These are phyloP conservation scores for Candolleomyces eurysporus DNA, from an alignment of 768 basidiomycete species.

Conservation along the genomic window DNA sequence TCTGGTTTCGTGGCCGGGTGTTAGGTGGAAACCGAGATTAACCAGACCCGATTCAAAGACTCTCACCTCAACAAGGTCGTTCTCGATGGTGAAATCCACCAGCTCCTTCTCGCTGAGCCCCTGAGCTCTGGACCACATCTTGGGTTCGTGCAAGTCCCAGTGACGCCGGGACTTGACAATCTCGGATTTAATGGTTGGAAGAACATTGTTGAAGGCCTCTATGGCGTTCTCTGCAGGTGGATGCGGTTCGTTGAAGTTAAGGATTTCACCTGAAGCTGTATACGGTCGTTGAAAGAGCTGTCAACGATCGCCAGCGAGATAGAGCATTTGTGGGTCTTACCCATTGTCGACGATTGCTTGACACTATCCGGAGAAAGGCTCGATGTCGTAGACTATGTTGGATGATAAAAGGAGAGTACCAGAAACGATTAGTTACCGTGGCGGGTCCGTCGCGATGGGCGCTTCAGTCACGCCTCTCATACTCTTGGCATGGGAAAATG, in stretches of 20 bases:
- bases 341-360: too few relatives aligned
- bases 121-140: conserved; percentile 65
- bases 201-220: conserved; percentile 60
- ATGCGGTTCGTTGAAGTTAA: conserved; percentile 60
- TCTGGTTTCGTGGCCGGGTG: conserved; percentile 19
- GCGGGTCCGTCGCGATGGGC: too few relatives aligned
- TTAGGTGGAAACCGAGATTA: background rate
- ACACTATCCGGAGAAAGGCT: too few relatives aligned
- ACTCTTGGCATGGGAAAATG: too few relatives aligned
- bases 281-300: background rate
- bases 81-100: conserved; percentile 46
- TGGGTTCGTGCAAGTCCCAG: conserved; percentile 73
- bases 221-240: conserved; percentile 57
- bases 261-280: conserved; percentile 55
- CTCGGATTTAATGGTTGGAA: conserved; percentile 58
- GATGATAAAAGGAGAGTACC: too few relatives aligned
- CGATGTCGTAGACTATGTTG: too few relatives aligned
- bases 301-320: background rate
- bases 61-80: conserved; percentile 41
- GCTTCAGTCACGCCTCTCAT: too few relatives aligned
- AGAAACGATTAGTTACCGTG: too few relatives aligned
- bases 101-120: conserved; percentile 53
- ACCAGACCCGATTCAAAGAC: background rate
- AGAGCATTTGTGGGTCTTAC: too few relatives aligned
- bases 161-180: conserved; percentile 63